Evolutionary conservation across 2,329 filamentous ascomycete genomes (phyloP).

Genomic region (Colletotrichum sp.): DNA sequence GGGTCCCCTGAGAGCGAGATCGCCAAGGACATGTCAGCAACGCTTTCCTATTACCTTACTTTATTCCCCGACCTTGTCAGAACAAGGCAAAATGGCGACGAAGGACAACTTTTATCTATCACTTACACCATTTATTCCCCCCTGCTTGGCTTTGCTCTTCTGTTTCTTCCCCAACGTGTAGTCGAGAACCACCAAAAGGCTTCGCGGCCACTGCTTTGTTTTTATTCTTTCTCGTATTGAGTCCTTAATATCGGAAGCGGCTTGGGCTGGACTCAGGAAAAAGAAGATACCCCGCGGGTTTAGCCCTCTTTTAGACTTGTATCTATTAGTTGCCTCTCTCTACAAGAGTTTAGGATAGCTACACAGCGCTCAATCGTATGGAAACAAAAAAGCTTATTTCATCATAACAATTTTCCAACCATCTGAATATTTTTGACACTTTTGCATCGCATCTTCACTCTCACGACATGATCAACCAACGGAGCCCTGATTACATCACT

Average conservation of each 20-base stretch:
- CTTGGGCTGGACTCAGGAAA: constrained; percentile 20
- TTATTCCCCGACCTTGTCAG: constrained; percentile 6
- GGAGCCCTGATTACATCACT: background rate
- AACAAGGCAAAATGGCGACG: constrained; percentile 18
- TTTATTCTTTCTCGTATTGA: background rate
- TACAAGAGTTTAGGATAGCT: background rate
- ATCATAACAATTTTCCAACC: background rate
- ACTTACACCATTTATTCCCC: background rate
- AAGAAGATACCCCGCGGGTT: constrained; percentile 21
- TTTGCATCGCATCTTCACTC: background rate
- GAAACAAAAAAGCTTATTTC: background rate
- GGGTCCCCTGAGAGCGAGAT: background rate
- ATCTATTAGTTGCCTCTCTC: constrained; percentile 10
- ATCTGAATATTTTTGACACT: background rate
- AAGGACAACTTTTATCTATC: background rate
- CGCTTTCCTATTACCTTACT: constrained; percentile 12
- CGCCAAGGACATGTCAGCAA: constrained; percentile 20
- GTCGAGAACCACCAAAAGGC: background rate
- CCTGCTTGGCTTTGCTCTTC: background rate
- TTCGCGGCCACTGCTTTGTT: background rate
- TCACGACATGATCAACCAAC: background rate
- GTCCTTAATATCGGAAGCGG: background rate
- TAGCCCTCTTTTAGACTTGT: constrained; percentile 14
- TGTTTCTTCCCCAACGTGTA: background rate
- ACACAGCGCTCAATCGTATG: background rate